phyloP scores from a whole-genome alignment of 2,329 filamentous ascomycete species.

The Ambrosiella cleistominuta region DNA sequence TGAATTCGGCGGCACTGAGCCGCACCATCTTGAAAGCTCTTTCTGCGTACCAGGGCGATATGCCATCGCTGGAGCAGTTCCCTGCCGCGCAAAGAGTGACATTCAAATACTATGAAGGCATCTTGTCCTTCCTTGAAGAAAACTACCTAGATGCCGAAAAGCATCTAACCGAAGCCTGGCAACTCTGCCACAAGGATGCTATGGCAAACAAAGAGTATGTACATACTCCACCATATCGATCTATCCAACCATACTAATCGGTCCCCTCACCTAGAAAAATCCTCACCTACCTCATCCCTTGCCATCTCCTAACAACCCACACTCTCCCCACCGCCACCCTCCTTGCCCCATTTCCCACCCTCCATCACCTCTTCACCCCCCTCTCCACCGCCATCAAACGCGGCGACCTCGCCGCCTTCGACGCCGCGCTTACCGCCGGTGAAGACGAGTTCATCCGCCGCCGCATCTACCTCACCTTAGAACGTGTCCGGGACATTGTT shows the following conservation, averaged over 20 bases:
- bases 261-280: slow-evolving; percentile 34
- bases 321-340: slow-evolving; percentile 58
- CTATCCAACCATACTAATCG: background rate
- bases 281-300: slow-evolving; percentile 85
- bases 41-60: slow-evolving; percentile 57
- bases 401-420: slow-evolving; percentile 71
- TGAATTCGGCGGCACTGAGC: slow-evolving; percentile 76
- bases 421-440: slow-evolving; percentile 58
- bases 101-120: slow-evolving; percentile 89
- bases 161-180: slow-evolving; percentile 63
- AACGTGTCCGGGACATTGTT: slow-evolving; percentile 79
- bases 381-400: slow-evolving; percentile 62
- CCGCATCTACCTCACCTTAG: slow-evolving; percentile 85
- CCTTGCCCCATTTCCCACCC: slow-evolving; percentile 54
- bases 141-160: slow-evolving; percentile 76
- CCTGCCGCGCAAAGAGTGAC: slow-evolving; percentile 84
- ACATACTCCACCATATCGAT: background rate
- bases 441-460: slow-evolving; percentile 89
- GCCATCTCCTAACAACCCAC: slow-evolving; percentile 74
- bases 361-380: slow-evolving; percentile 64
- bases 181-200: slow-evolving; percentile 58
- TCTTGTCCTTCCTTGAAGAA: slow-evolving; percentile 87
- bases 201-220: slow-evolving; percentile 63
- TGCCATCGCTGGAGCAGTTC: slow-evolving; percentile 63
- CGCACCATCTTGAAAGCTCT: slow-evolving; percentile 80